Conservation (phyloP, 441 rosid species). For the Gossypium schwendimanii region DNA sequence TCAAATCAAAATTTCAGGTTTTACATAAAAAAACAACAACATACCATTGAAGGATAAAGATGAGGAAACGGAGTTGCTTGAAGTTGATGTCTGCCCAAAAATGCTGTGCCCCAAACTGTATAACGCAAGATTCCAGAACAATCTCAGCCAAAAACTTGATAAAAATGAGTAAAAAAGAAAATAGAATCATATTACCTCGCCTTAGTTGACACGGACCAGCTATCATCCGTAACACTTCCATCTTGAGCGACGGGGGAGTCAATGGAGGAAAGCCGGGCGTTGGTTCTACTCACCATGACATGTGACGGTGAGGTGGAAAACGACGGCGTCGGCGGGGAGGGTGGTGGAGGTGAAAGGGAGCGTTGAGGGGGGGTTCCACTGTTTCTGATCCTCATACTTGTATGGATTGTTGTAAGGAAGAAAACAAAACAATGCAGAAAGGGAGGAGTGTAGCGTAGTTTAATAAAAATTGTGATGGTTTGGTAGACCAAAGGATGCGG, state of each 20-base stretch:
- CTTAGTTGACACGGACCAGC: neutral
- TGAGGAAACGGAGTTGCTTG: conserved; percentile 9
- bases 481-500: neutral
- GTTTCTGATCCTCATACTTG: conserved; percentile 7
- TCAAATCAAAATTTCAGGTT: neutral
- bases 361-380: neutral
- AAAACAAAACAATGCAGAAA: neutral
- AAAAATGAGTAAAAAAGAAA: neutral
- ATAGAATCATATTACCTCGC: neutral
- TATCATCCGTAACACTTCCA: neutral
- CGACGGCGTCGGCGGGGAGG: neutral
- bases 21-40: neutral
- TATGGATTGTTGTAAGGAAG: neutral
- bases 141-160: neutral
- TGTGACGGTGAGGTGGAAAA: neutral
- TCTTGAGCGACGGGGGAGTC: neutral
- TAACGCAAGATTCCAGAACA: neutral
- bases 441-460: neutral
- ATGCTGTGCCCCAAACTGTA: neutral
- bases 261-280: conserved; percentile 11
- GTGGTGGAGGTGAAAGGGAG: conserved; percentile 6
- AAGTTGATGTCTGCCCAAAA: neutral
- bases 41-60: neutral
- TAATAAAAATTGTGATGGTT: neutral
- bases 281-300: conserved; percentile 16